Percentiles rank a stretch among this genome's conserved stretches.
These are phyloP conservation scores for Erysiphe pulchra DNA, from an alignment of 2,329 filamentous ascomycete species.

Conservation along the genomic window DNA sequence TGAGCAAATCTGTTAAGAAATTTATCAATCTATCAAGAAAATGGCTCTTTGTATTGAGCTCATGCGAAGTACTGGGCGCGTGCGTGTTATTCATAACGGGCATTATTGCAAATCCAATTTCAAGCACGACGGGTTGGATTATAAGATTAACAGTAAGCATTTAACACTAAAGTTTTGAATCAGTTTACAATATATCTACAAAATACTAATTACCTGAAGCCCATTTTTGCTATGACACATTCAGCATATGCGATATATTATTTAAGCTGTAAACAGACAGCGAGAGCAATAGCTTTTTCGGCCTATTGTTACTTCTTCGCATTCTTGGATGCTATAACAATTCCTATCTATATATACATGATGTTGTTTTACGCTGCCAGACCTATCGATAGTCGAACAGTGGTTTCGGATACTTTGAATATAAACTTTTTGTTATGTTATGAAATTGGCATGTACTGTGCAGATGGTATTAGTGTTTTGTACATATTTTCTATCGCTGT, in stretches of 20 bases:
- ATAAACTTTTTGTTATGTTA: conserved; percentile 29
- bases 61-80: conserved; percentile 40
- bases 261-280: conserved; percentile 40
- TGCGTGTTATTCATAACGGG: conserved; percentile 48
- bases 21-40: conserved; percentile 44
- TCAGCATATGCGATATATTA: conserved; percentile 62
- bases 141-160: conserved; percentile 45
- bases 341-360: conserved; percentile 31
- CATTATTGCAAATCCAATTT: conserved; percentile 47
- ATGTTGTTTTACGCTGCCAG: conserved; percentile 15
- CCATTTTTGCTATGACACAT: conserved; percentile 47
- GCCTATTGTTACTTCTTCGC: conserved; percentile 80
- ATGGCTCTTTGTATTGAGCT: conserved; percentile 41
- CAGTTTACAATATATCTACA: background rate
- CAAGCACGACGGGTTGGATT: conserved; percentile 43
- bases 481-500: conserved; percentile 46
- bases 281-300: conserved; percentile 52
- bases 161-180: background rate
- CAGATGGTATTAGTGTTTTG: conserved; percentile 35
- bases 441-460: conserved; percentile 39
- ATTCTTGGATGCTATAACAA: conserved; percentile 37
- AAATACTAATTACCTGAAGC: conserved; percentile 21
- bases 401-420: background rate
- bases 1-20: conserved; percentile 44
- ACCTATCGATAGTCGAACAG: background rate